These are phyloP conservation scores for Fallopia convolvulus DNA, from an alignment of 148 eudicot species.

Conservation along the genomic window DNA sequence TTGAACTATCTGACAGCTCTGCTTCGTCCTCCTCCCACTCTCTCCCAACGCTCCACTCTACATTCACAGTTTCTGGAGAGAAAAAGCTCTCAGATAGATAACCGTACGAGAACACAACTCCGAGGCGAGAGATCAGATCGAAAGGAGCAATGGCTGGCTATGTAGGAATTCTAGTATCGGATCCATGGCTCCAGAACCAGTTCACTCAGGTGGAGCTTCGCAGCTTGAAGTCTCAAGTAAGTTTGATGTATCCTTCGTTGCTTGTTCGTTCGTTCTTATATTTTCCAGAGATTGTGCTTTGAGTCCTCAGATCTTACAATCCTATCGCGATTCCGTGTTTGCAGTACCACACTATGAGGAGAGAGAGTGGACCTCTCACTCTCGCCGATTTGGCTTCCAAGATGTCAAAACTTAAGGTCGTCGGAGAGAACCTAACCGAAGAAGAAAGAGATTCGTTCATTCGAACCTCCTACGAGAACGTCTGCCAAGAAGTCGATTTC, in stretches of 20 bases:
- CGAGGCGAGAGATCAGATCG: neutral
- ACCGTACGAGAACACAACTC: neutral
- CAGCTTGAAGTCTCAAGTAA: constrained; percentile 67
- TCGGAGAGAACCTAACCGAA: constrained; percentile 80
- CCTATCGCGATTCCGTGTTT: neutral
- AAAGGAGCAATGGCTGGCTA: constrained; percentile 57
- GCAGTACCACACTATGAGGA: constrained; percentile 77
- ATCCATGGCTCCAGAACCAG: constrained; percentile 98
- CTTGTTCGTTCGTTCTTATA: neutral
- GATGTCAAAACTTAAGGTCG: constrained; percentile 82
- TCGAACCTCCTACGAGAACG: constrained; percentile 44
- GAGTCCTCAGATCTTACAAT: constrained; percentile 4
- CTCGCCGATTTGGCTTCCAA: constrained; percentile 72
- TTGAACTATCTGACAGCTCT: constrained; percentile 48
- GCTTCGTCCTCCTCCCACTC: constrained; percentile 16
- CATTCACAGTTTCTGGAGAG: constrained; percentile 2
- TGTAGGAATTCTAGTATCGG: constrained; percentile 78
- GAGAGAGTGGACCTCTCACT: constrained; percentile 78
- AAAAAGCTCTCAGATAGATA: neutral
- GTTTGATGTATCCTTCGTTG: neutral
- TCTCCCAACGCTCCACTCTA: constrained; percentile 5
- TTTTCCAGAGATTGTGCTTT: neutral
- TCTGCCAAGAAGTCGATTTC: constrained; percentile 79
- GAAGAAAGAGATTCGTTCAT: constrained; percentile 72
- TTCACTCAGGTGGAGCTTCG: constrained; percentile 99